Evolutionary conservation across 768 basidiomycete genomes (phyloP), one percentile per base, ranked within the genome.

Genomic region (Saitozyma podzolica): DNA sequence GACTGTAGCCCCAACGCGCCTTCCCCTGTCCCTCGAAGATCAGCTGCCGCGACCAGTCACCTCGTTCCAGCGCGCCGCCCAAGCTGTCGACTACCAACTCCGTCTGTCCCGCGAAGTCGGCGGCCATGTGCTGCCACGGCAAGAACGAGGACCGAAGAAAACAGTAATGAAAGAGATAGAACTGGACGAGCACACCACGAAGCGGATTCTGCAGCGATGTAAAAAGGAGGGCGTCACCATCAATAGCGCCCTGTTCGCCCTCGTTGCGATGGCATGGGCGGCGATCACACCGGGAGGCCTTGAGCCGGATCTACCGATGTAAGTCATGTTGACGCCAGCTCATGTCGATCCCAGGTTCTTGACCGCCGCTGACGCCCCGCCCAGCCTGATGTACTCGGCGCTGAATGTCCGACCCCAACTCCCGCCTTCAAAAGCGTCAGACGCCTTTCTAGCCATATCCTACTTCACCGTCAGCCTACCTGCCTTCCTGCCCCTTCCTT

Each of bases 391-490:
- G 85, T 92, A 92, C 76, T 88, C 89, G 8, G 89, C 90, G 16
- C 81, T 90, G 53, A 91, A 91, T 77, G 80, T 90, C 45, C 84
- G 90, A 2, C 85, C 87, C 9, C 83, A 84, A 71, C 67, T 80
- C 20, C 79, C 45, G n/a, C 56, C 59, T 58, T 62, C 55, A 11
- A 19, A 14, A 49, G 80, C n/a, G 63, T 89, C 89, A 8, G 88
- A 89, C 80, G 89, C 87, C 87, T 89, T 86, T 81, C 83, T 90
- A 40, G 85, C 87, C 14, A 85, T 89, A 59, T 86, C 87, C 6
- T 89, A 88, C 79, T 88, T 88, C 83, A 91, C 90, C 77, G 82
- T 92, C 68, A 80, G 90, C 56, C 84, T 92, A 9, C 89, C 90
- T 1, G 81, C 83, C 16, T 90, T 91, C 81, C 71, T 88, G 19